A percentile compares a stretch with the other conserved stretches of the same genome.
Conservation (phyloP, 805 yeast genomes). For the Wickerhamia fluorescens region DNA sequence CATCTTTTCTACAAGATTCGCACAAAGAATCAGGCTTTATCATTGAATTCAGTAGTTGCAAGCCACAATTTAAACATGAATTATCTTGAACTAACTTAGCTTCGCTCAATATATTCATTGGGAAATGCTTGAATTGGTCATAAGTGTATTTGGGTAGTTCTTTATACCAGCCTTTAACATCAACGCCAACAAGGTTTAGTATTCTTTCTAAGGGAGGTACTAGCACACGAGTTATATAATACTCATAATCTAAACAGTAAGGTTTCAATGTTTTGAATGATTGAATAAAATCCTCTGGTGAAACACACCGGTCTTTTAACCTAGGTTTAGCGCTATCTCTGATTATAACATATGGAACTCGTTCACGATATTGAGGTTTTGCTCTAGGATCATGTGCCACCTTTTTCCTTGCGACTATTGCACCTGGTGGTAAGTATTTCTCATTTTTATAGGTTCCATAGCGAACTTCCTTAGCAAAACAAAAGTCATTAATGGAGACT, state of each 20-base stretch:
- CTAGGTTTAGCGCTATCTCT: slow-evolving; percentile 48
- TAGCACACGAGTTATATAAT: slow-evolving; percentile 75
- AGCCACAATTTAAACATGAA: slow-evolving; percentile 24
- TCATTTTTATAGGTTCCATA: slow-evolving; percentile 77
- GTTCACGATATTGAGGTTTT: slow-evolving; percentile 81
- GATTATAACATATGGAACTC: slow-evolving; percentile 81
- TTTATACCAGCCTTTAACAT: slow-evolving; percentile 67
- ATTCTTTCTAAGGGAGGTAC: slow-evolving; percentile 87
- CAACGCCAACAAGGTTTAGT: slow-evolving; percentile 77
- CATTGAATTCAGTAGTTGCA: slow-evolving; percentile 2
- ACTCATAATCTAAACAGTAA: slow-evolving; percentile 65
- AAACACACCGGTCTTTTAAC: slow-evolving; percentile 67
- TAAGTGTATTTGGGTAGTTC: slow-evolving; percentile 59
- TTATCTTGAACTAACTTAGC: slow-evolving; percentile 9
- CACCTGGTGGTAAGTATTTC: slow-evolving; percentile 82
- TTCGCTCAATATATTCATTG: no score
- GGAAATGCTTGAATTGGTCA: no score
- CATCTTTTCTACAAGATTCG: slow-evolving; percentile 25
- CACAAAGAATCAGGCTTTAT: slow-evolving; percentile 5
- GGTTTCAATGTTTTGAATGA: slow-evolving; percentile 22
- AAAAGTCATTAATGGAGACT: slow-evolving; percentile 71
- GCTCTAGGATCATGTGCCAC: slow-evolving; percentile 60
- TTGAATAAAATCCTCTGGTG: slow-evolving; percentile 68
- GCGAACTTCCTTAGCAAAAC: slow-evolving; percentile 86
- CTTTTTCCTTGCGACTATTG: slow-evolving; percentile 62